A percentile compares a stretch with the other conserved stretches of the same genome.
phyloP scores from a whole-genome alignment of 306 rosid species.

The Senna siamea region DNA sequence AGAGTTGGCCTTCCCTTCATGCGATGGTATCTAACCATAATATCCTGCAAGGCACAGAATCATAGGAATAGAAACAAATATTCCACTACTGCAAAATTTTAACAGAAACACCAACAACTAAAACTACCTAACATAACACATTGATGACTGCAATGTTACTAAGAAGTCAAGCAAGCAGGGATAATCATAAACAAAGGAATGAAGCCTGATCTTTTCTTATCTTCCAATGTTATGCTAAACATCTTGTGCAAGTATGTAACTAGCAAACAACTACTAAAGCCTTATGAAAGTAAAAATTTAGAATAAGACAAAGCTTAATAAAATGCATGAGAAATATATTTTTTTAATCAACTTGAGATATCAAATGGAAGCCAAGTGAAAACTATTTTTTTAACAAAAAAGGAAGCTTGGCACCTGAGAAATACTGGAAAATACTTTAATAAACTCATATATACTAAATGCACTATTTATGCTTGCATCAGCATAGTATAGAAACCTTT shows the following conservation, averaged over 20 bases:
- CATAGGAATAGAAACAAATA: constrained; percentile 13
- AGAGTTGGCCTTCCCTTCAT: constrained; percentile 98
- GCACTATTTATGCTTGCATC: constrained; percentile 26
- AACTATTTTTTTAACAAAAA: background rate
- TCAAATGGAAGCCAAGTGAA: background rate
- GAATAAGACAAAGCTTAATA: constrained; percentile 6
- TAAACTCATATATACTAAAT: constrained; percentile 14
- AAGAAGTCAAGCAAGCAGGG: constrained; percentile 14
- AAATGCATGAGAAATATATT: constrained; percentile 17
- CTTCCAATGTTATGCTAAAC: constrained; percentile 3
- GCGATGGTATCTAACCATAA: constrained; percentile 92
- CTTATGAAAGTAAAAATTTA: constrained; percentile 1
- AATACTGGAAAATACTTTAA: constrained; percentile 26
- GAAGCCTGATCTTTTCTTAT: background rate
- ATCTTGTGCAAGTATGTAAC: constrained; percentile 1
- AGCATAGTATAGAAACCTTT: constrained; percentile 12
- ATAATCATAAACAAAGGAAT: constrained; percentile 25
- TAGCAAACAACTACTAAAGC: constrained; percentile 16
- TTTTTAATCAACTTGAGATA: background rate
- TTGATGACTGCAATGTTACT: background rate
- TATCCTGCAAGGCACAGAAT: constrained; percentile 65
- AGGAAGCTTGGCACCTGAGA: background rate
- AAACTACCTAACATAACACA: background rate
- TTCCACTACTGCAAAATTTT: constrained; percentile 1
- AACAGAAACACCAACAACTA: constrained; percentile 21